Evolutionary conservation across 768 basidiomycete genomes (phyloP), one percentile per base, ranked within the genome.

Genomic region (Termitomyces sp.): DNA sequence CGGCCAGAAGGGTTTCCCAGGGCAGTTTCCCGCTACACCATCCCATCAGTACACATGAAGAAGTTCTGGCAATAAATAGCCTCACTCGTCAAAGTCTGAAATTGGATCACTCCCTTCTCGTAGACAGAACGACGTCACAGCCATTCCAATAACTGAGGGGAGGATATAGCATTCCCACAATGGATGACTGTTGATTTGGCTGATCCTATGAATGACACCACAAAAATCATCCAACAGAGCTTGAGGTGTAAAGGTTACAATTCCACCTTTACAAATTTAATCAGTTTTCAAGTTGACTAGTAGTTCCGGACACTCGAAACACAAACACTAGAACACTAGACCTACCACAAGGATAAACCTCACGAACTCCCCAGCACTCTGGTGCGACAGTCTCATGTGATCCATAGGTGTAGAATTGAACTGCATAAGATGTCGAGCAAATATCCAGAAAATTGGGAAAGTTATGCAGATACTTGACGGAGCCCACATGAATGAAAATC

Each of bases 231-330:
- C 76, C 10, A 76, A 56, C 47, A 91, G 73, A 20, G 82, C 85
- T 49, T 71, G 71, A 2, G 89, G 77, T n/a, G 84, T 86, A 53
- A 91, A 87, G 0, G 88, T 89, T 3, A 84, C 76, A 55, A 91
- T 69, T 3, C 90, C 90, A 41, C 90, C 90, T 91, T 12, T 6
- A 22, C 9, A 10, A 42, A 5, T 27, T 6, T 4, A 4, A 27
- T 27, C 27, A 2, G 18, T 56, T 10, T 7, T n/a, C n/a, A n/a
- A n/a, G n/a, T n/a, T n/a, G n/a, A n/a, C n/a, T n/a, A n/a, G n/a
- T n/a, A n/a, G n/a, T n/a, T n/a, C n/a, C n/a, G n/a, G n/a, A 35
- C 23, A 12, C 4, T 9, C 32, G 23, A 23, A 33, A 16, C 27
- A 38, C 48, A 15, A 27, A 33, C 40, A 40, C 20, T 42, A 22